Evolutionary conservation across 768 basidiomycete species (phyloP), one percentile per base, ranked within the genome.

Genomic region (Hysterangium stoloniferum): DNA sequence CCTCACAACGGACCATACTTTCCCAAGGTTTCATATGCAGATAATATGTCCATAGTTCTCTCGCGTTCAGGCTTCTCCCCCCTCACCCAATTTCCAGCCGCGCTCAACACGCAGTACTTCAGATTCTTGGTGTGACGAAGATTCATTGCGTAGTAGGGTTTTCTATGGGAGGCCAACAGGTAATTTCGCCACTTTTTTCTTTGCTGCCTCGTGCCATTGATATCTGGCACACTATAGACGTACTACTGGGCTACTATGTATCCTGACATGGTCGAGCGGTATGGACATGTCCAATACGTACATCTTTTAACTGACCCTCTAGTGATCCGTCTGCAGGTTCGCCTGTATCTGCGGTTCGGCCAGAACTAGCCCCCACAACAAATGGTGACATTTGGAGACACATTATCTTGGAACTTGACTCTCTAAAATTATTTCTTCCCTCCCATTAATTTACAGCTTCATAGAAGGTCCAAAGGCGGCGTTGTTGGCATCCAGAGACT

Each of bases 391-490:
- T 48, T 19, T 5, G n/a, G n/a, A n/a, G n/a, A n/a, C n/a, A n/a
- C n/a, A n/a, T 70, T 72, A 25, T 79, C 79, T 15, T 73, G 72
- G 56, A 77, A 79, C 55, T 82, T 77, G 58, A 62, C 76, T 1
- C 57, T 68, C 36, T 77, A 77, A 0, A 76, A 78, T 56, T 81
- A 79, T 58, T 75, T 59, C 43, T 55, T 62, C 7, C 60, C 63
- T 2, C 75, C 78, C 1, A 67, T 76, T 52, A 63, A 66, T 29
- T 19, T 28, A 4, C 56, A 79, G 78, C 58, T 79, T 79, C 64
- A 59, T 80, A 17, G 79, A 81, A 62, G 78, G 79, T 0, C 75
- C 76, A 4, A 80, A 76, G 57, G 68, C 76, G 7, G 76, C 80
- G 3, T 64, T 81, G 41, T 45, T 69, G 0, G 71, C 73, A 25